These are phyloP conservation scores for Xylaria sp. DNA, from an alignment of 2,329 filamentous ascomycete genomes.

Conservation along the genomic window DNA sequence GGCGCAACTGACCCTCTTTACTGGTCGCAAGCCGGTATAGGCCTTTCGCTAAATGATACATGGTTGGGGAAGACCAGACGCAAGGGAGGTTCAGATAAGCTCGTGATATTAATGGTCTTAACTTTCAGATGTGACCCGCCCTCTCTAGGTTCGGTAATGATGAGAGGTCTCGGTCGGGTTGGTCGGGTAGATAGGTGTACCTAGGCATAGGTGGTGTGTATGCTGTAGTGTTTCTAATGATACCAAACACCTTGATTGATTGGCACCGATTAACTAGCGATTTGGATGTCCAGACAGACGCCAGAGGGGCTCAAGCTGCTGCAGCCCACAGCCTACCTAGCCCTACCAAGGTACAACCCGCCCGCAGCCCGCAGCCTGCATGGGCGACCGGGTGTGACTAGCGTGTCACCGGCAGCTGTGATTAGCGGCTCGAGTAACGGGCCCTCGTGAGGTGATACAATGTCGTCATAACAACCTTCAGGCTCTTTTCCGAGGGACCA, in stretches of 20 bases:
- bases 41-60: conserved; percentile 97
- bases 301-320: conserved; percentile 4
- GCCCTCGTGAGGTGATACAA: conserved; percentile 16
- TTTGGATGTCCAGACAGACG: background rate
- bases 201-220: background rate
- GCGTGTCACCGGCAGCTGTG: background rate
- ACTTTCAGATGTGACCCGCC: conserved; percentile 15
- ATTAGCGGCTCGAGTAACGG: conserved; percentile 10
- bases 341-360: background rate
- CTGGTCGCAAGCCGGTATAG: conserved; percentile 95
- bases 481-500: background rate
- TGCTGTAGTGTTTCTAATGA: background rate
- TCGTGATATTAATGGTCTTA: conserved; percentile 10
- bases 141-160: conserved; percentile 10
- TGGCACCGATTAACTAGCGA: conserved; percentile 21
- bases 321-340: background rate
- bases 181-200: background rate
- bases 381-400: conserved; percentile 4
- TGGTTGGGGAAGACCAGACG: conserved; percentile 52
- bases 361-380: conserved; percentile 13
- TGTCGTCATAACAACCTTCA: conserved; percentile 26
- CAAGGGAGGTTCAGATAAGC: background rate
- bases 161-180: conserved; percentile 4
- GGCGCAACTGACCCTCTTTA: conserved; percentile 79
- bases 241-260: conserved; percentile 15